Evolutionary conservation across 2,329 filamentous ascomycete genomes (phyloP), one percentile per base, ranked within the genome.

Genomic region (Diaporthe vexans): DNA sequence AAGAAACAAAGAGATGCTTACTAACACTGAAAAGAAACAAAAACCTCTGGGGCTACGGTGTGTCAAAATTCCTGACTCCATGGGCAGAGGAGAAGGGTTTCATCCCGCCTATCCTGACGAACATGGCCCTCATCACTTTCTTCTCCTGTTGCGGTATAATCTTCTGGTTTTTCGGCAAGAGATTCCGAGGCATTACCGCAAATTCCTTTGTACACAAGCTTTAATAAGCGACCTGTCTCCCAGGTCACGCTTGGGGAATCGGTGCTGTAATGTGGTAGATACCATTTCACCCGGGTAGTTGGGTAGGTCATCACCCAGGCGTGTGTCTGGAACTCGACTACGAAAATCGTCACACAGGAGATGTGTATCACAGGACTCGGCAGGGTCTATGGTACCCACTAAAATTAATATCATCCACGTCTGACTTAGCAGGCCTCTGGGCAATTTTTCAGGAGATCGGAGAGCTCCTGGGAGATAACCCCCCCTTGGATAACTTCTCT

Each of bases 151-250:
- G 70, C 26, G 79, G 73, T 10, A 75, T 78, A 40, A 74, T 79
- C n/a, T 81, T 80, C 71, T 81, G 78, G 78, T 77, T 76, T 56
- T 78, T 65, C 35, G 79, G 79, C 26, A 81, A 82, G 76, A 81
- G 79, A 37, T 80, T 85, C 26, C 78, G 82, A 48, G 80, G 82
- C 13, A 77, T 84, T 59, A 82, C 79, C 40, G 81, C 82, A 24
- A 78, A 79, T 51, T 79, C 78, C 6, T 78, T 78, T 63, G 79
- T 80, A 4, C 79, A 80, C 74, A 73, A 37, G 52, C 40, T 75
- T 1, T 71, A 33, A 69, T n/a, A 33, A 26, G 10, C 9, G 26
- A 10, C 26, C 19, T 56, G 24, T 61, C 13, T 67, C 19, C 51
- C n/a, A 24, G 51, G 33, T 4, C 24, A n/a, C 2, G 15, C 4